Evolutionary conservation across 495 filamentous ascomycete species (phyloP), one percentile per base, ranked within the genome.

Genomic region (Paragyromitra xinjiangensis): DNA sequence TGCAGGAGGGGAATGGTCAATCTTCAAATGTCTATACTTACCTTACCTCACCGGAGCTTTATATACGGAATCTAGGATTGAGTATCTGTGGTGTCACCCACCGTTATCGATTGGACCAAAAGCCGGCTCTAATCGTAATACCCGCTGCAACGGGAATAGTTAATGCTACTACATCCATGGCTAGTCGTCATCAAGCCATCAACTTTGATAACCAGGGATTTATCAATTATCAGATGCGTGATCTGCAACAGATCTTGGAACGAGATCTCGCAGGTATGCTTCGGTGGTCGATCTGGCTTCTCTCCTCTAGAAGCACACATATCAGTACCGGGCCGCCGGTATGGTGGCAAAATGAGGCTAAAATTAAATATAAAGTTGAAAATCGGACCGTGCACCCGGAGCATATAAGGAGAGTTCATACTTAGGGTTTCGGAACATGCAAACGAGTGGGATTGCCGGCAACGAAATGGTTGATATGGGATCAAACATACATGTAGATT

Each of bases 291-390:
- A 59, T 58, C 34, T 50, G 44, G 29, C 48, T 14, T 29, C 29
- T 8, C 56, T 5, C 19, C 29, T 71, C 56, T 71, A 42, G 34
- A 53, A 53, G 66, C 66, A 65, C 56, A 63, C 56, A 63, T 50
- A 19, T 5, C 24, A n/a, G 45, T n/a, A 7, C 44, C 26, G 45
- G 44, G 37, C 37, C 64, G 6, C 24, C 64, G 64, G 64, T n/a
- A 64, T 16, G n/a, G 55, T 44, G 39, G 61, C 61, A 3, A 64
- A 53, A 66, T 66, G 22, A 69, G 37, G 48, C 71, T 73, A 22
- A 68, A 73, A 58, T 73, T 58, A 53, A 9, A 55, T 68, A 22
- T 56, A 44, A 42, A 69, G 70, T 66, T 73, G 61, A 37, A 68
- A 73, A 68, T 56, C 16, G 71, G 63, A 45, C 71, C 26, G 71